These are phyloP conservation scores for Elsinoe batatas DNA, from an alignment of 2,329 filamentous ascomycete genomes.

Conservation along the genomic window DNA sequence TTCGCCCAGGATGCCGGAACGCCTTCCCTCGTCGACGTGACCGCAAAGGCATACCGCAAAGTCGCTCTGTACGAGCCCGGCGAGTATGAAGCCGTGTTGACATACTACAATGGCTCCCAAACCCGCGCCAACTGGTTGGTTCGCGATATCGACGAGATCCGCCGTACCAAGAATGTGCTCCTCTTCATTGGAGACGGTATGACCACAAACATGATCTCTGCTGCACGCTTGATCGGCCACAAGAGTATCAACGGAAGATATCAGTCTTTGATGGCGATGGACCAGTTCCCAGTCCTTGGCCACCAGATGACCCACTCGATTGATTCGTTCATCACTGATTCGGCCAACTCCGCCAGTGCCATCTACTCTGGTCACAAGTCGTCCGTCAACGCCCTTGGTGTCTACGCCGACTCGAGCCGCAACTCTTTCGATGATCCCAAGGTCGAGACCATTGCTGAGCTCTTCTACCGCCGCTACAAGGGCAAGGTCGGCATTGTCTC, in stretches of 20 bases:
- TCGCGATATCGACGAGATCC: conserved; percentile 56
- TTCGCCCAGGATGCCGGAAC: conserved; percentile 63
- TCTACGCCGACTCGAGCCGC: conserved; percentile 68
- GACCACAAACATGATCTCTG: conserved; percentile 28
- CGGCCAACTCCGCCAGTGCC: conserved; percentile 73
- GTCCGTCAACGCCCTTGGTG: conserved; percentile 70
- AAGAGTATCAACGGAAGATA: conserved; percentile 79
- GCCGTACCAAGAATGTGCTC: conserved; percentile 76
- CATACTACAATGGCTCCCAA: conserved; percentile 61
- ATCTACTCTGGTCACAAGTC: conserved; percentile 78
- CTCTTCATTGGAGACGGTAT: conserved; percentile 60
- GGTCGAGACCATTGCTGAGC: conserved; percentile 71
- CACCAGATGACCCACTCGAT: conserved; percentile 85
- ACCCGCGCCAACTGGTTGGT: conserved; percentile 71
- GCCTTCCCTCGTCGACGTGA: conserved; percentile 67
- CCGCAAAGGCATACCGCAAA: conserved; percentile 66
- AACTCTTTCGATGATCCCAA: conserved; percentile 74
- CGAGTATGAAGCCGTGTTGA: conserved; percentile 65
- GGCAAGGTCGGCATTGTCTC: conserved; percentile 55
- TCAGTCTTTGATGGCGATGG: conserved; percentile 59
- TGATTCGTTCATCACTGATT: conserved; percentile 77
- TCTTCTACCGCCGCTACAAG: conserved; percentile 61
- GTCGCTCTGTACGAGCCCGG: conserved; percentile 70
- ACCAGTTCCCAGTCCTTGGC: conserved; percentile 73
- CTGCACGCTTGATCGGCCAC: conserved; percentile 70